Evolutionary conservation across 106 monocot genomes (phyloP), one percentile per base, ranked within the genome.

Genomic region (Posidonia australis): DNA sequence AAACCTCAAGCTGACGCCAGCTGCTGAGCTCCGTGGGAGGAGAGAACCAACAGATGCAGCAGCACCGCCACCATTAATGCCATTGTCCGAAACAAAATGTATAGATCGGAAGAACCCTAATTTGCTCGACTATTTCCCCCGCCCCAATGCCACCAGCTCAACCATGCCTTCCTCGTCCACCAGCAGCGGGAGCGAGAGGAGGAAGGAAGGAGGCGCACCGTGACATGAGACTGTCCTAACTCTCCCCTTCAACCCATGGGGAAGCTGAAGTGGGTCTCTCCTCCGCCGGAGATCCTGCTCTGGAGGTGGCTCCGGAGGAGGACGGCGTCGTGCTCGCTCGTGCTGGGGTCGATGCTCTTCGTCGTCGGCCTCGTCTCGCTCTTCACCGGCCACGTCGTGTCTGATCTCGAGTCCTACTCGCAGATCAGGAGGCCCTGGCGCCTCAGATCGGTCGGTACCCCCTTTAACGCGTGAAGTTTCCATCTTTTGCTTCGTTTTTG

Each of bases 301-400:
- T 42, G 36, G 61, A 57, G 51, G 60, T 41, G 58, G 62, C 14
- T 47, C 20, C 54, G 36, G 26, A 46, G 28, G 70, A 44, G 19
- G 72, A 44, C 67, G 49, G 52, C 78, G 36, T 68, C 87, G 52
- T 46, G 74, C 20, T 62, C 77, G 36, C 61, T 83, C 76, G 44
- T 83, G 45, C 67, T 77, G 20, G 93, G 89, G 5, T 64, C 64
- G 49, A 65, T 75, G 66, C 86, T 94, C 51, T 89, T 94, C 72
- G 67, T 76, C 14, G 71, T 94, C 16, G 89, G 89, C 10, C 71
- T 89, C 65, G 67, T 86, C 66, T 94, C 93, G 16, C 79, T 94
- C 67, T 76, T 86, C 69, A 86, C 77, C 36, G 93, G 93, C 27
- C 83, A 94, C 57, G 59, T 94, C 53, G 89, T 71, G 46, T 77